These are phyloP conservation scores for Hymenotorrendiella dingleyae DNA, from an alignment of 2,329 filamentous ascomycete species.

Conservation along the genomic window DNA sequence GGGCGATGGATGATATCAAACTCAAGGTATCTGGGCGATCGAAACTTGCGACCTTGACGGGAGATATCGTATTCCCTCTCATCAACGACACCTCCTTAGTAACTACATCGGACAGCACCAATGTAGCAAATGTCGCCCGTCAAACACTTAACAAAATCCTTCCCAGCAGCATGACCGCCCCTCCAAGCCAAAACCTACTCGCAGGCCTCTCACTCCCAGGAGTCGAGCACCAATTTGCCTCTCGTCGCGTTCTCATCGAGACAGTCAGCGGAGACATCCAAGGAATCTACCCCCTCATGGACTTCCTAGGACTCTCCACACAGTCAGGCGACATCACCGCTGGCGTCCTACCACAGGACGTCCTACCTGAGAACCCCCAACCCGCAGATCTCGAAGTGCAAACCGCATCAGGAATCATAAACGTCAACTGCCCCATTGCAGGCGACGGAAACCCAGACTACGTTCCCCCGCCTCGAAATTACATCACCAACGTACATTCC, in stretches of 20 bases:
- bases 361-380: conserved; percentile 16
- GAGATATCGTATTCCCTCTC: conserved; percentile 21
- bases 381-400: conserved; percentile 23
- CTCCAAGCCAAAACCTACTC: conserved; percentile 2
- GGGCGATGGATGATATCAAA: conserved; percentile 22
- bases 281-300: conserved; percentile 26
- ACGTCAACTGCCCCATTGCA: conserved; percentile 18
- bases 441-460: conserved; percentile 6
- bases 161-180: background rate
- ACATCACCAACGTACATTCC: conserved; percentile 24
- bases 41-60: conserved; percentile 19
- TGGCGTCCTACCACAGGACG: conserved; percentile 18
- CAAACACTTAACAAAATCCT: background rate
- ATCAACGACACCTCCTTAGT: conserved; percentile 2
- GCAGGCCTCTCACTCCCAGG: background rate
- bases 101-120: background rate
- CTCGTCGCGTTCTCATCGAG: conserved; percentile 23
- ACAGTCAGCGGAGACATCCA: conserved; percentile 25
- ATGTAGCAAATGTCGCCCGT: conserved; percentile 2
- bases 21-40: conserved; percentile 18
- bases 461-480: conserved; percentile 24
- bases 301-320: conserved; percentile 20
- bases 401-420: conserved; percentile 22
- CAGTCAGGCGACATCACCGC: conserved; percentile 23
- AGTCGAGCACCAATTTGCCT: conserved; percentile 13